Evolutionary conservation across 805 yeast genomes (phyloP).

Genomic region (Yarrowia sp.): DNA sequence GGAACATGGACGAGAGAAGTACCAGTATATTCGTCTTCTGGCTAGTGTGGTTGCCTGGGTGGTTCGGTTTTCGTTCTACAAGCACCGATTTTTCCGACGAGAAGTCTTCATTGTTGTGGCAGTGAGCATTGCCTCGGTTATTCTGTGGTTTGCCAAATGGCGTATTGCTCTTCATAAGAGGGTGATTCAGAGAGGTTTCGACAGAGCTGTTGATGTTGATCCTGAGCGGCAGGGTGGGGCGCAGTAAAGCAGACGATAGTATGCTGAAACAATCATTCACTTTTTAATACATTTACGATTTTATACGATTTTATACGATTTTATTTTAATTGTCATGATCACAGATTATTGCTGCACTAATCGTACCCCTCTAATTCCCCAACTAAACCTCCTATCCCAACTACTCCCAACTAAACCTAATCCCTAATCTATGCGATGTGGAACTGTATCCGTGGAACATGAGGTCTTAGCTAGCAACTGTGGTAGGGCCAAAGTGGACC

Average conservation of each 20-base stretch:
- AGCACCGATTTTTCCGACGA: background rate
- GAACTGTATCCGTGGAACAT: background rate
- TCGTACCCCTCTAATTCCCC: no score
- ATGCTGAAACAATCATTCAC: background rate
- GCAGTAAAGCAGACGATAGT: background rate
- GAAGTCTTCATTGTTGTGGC: slow-evolving; percentile 1
- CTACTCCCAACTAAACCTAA: background rate
- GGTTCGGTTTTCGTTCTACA: background rate
- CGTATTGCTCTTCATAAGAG: slow-evolving; percentile 4
- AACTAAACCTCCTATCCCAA: background rate
- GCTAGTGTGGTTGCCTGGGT: background rate
- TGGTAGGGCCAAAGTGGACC: no score
- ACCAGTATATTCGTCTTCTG: slow-evolving; percentile 4
- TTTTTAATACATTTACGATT: no score
- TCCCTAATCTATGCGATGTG: background rate
- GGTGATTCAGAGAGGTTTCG: background rate
- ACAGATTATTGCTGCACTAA: no score
- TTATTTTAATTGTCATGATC: no score
- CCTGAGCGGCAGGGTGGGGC: background rate
- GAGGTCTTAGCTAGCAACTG: no score
- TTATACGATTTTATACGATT: no score
- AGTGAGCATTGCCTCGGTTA: background rate
- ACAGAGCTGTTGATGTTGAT: slow-evolving; percentile 12
- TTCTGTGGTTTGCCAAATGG: slow-evolving; percentile 9
- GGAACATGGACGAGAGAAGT: background rate